Conservation (phyloP, 371 early-diverging fungal genomes). For the Lichtheimia corymbifera region DNA sequence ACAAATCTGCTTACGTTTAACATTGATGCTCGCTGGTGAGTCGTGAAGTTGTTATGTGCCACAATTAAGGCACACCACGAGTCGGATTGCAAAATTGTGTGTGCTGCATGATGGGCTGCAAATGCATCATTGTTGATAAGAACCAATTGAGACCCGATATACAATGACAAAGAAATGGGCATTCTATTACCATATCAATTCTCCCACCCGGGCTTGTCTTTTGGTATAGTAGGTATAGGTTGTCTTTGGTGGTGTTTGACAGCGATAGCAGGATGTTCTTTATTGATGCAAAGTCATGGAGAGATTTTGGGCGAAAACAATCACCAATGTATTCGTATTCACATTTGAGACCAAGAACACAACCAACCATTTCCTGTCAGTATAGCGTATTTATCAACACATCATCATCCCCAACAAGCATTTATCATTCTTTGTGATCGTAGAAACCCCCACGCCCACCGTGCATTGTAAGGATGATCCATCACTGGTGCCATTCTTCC, state of each 20-base stretch:
- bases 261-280: conserved; percentile 62
- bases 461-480: no score
- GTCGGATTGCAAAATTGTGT: conserved; percentile 66
- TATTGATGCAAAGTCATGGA: conserved; percentile 75
- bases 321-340: conserved; percentile 41
- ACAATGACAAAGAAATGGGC: neutral
- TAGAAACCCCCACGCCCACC: no score
- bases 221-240: neutral
- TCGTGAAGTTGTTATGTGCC: conserved; percentile 18
- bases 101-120: conserved; percentile 54
- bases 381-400: no score
- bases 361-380: conserved; percentile 50
- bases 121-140: neutral
- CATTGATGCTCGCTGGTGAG: neutral
- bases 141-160: neutral
- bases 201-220: conserved; percentile 59
- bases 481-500: no score
- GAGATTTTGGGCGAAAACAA: conserved; percentile 75
- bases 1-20: conserved; percentile 12
- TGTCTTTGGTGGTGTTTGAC: conserved; percentile 46
- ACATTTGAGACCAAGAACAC: conserved; percentile 54
- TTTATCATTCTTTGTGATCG: no score
- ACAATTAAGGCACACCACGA: conserved; percentile 59
- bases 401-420: no score
- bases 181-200: conserved; percentile 53